These are phyloP conservation scores for Venturia carpophila DNA, from an alignment of 2,329 filamentous ascomycete species.

Conservation along the genomic window DNA sequence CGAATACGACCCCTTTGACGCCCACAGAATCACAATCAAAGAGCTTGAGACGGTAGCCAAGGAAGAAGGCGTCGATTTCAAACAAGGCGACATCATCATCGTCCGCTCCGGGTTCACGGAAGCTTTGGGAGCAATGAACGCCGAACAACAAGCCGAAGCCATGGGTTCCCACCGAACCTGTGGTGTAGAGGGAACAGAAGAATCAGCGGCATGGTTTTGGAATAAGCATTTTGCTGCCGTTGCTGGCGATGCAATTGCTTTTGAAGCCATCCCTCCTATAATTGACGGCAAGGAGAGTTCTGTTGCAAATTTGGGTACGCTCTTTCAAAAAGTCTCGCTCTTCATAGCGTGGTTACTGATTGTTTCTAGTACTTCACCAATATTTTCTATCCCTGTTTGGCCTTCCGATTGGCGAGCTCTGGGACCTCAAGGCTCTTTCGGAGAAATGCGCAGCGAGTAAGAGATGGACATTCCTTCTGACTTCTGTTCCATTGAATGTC, in stretches of 20 bases:
- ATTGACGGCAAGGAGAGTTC: constrained; percentile 21
- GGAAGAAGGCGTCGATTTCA: constrained; percentile 18
- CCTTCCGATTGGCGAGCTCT: constrained; percentile 45
- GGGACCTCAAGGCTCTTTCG: constrained; percentile 41
- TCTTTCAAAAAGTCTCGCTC: neutral
- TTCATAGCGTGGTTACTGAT: neutral
- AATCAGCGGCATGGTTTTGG: constrained; percentile 25
- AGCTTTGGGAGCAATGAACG: constrained; percentile 34
- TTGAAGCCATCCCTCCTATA: constrained; percentile 28
- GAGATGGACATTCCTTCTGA: constrained; percentile 42
- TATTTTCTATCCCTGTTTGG: constrained; percentile 44
- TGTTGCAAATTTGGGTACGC: constrained; percentile 14
- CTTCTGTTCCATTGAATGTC: constrained; percentile 41
- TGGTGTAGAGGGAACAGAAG: constrained; percentile 33
- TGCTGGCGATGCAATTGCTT: constrained; percentile 28
- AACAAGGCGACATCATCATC: constrained; percentile 30
- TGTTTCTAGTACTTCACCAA: constrained; percentile 34
- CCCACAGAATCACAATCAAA: constrained; percentile 46
- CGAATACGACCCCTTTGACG: constrained; percentile 44
- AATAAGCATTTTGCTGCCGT: constrained; percentile 30
- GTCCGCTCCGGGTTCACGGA: constrained; percentile 40
- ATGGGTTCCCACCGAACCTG: constrained; percentile 33
- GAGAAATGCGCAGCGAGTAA: constrained; percentile 31
- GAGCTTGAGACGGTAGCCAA: constrained; percentile 30
- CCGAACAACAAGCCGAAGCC: constrained; percentile 32